phyloP scores from a whole-genome alignment of 129 eudicot genomes.

The Escallonia rubra region DNA sequence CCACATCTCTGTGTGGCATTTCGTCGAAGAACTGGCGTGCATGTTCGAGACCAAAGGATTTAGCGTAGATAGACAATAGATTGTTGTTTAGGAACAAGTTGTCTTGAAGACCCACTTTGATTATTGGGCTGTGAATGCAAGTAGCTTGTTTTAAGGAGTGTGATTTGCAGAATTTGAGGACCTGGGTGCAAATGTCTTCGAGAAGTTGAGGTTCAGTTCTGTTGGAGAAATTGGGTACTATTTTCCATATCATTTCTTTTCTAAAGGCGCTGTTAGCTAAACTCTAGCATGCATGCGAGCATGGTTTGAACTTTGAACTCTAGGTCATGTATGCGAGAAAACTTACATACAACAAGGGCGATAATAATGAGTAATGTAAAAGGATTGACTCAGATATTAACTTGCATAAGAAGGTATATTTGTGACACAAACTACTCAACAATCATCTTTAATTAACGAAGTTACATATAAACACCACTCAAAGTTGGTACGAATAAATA shows the following conservation, averaged over 20 bases:
- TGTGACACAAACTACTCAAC: no score
- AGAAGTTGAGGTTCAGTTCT: not conserved
- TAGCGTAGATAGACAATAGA: not conserved
- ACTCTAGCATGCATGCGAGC: no score
- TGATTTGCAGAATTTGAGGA: conserved; percentile 13
- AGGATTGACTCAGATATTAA: no score
- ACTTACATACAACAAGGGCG: no score
- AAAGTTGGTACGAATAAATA: no score
- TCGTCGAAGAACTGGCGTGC: conserved; percentile 24
- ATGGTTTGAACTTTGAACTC: no score
- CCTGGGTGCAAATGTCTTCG: conserved; percentile 1
- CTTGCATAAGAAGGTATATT: no score
- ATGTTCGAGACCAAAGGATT: conserved; percentile 3
- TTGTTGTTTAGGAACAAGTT: conserved; percentile 12
- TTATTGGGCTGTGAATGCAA: conserved; percentile 14
- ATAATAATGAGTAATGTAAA: no score
- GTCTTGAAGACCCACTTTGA: conserved; percentile 15
- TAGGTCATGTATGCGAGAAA: no score
- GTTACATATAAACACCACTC: no score
- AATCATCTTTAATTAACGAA: no score
- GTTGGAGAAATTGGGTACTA: not conserved
- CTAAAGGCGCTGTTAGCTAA: no score
- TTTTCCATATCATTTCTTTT: conserved; percentile 2
- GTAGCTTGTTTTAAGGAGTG: conserved; percentile 4
- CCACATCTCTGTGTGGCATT: conserved; percentile 23